Conservation (phyloP, 2,329 filamentous ascomycete species). For the Aspergillus fischeri region DNA sequence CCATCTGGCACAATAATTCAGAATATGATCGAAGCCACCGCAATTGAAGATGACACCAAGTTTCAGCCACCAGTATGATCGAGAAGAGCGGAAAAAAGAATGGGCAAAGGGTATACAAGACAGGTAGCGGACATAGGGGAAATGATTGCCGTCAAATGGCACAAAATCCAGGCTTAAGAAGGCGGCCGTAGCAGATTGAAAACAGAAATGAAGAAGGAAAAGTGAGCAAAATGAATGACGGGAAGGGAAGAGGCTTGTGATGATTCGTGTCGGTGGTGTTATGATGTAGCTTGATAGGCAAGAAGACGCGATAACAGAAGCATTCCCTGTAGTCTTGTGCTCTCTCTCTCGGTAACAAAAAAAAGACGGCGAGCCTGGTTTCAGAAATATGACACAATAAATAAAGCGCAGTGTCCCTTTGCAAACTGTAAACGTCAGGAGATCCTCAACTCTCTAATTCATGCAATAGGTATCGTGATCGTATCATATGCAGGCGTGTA, state of each 20-base stretch:
- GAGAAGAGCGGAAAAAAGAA: slow-evolving; percentile 9
- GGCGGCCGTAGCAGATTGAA: background rate
- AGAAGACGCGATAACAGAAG: background rate
- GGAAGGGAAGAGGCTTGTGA: slow-evolving; percentile 13
- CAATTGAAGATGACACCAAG: slow-evolving; percentile 7
- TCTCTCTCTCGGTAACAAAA: slow-evolving; percentile 3
- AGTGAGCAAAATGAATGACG: slow-evolving; percentile 8
- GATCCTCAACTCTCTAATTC: slow-evolving; percentile 38
- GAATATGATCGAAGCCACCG: slow-evolving; percentile 4
- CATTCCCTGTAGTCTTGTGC: background rate
- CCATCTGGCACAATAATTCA: slow-evolving; percentile 1
- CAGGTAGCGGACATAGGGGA: slow-evolving; percentile 9
- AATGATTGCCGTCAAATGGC: background rate
- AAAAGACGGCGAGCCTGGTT: slow-evolving; percentile 3
- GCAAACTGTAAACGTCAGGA: slow-evolving; percentile 38
- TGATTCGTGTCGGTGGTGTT: slow-evolving; percentile 2
- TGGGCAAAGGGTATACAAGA: slow-evolving; percentile 20
- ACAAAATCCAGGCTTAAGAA: slow-evolving; percentile 1
- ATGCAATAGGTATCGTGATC: slow-evolving; percentile 45
- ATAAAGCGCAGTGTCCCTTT: slow-evolving; percentile 20
- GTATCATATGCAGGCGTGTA: slow-evolving; percentile 36
- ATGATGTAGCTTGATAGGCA: background rate
- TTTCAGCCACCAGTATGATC: slow-evolving; percentile 7
- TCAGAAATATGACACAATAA: slow-evolving; percentile 8
- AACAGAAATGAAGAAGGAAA: slow-evolving; percentile 4